Base-by-base conservation (phyloP, 129 eudicot species). In the Ambrosia trifida region DNA sequence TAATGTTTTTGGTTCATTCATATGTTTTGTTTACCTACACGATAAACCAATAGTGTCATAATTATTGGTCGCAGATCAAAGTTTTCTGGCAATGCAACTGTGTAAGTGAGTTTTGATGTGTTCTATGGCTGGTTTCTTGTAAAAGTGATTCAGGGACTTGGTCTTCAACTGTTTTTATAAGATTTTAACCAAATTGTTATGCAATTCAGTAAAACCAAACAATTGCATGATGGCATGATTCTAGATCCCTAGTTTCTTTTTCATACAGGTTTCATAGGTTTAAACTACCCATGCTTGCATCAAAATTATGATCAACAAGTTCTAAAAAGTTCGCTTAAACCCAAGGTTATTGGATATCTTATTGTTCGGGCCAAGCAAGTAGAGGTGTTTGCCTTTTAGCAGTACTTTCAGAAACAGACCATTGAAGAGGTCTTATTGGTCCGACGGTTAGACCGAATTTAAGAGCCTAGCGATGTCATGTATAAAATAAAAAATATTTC, bases 61-160 rank as follows among this genome's bases (percentile, higher is more conserved):
- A 50, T 63, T 58, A 58, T 54, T 52, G 11, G 24, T 33, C 35
- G 62, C 74, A 76, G 74, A 33, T 28, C 7, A 50, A 67, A 20
- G 62, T 13, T 18, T 76, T 56, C 11, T 10, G 47, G 68, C 11
- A 1, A 54, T n/a, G 28, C 46, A 28, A 56, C 11, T 47, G 64
- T 64, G 3, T 24, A 4, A 65, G 57, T 40, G 47, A 65, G 19
- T 53, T 52, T 13, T 17, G 14, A 53, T 75, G 44, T 75, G 24
- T 50, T 49, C 0, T 14, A 64, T 64, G 30, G 56, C 65, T 51
- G 17, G 18, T 24, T 64, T 40, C 16, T 63, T 17, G 53, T 50
- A 41, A 50, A 47, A 30, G 58, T 59, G 64, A 11, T 57, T 9
- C 32, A 18, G 24, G 62, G 50, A 59, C 47, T 5, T 58, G 12